phyloP scores from a whole-genome alignment of 345 rosid genomes.

The Eucalyptus lansdowneana region DNA sequence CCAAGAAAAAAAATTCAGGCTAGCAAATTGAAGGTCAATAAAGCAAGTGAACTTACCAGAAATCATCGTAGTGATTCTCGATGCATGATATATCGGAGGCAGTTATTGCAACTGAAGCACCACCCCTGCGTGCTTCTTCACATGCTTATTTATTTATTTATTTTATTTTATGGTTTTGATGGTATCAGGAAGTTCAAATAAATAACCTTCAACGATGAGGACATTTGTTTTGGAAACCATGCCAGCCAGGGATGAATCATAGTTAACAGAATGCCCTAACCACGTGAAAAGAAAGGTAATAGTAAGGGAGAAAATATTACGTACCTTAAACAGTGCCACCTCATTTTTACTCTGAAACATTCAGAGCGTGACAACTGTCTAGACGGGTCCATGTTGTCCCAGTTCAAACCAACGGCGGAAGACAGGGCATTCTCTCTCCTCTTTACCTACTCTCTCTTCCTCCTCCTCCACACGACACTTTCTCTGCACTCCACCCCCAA shows the following conservation, averaged over 20 bases:
- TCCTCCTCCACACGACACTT: too few species aligned
- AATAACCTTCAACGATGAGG: constrained; percentile 38
- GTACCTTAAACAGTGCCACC: accelerated
- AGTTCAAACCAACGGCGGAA: too few species aligned
- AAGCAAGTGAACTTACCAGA: constrained; percentile 42
- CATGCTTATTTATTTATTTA: too few species aligned
- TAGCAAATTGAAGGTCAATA: not conserved
- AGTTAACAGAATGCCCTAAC: constrained; percentile 70
- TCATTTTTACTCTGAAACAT: too few species aligned
- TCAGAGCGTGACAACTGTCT: accelerated
- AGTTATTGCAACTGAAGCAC: constrained; percentile 79
- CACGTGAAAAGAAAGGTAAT: not conserved
- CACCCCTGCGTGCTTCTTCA: constrained; percentile 66
- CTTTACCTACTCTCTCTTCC: too few species aligned
- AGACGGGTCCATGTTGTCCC: accelerated
- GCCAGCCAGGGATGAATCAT: constrained; percentile 64
- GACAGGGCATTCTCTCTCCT: too few species aligned
- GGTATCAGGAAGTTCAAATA: constrained; percentile 87
- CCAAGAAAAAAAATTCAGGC: not conserved
- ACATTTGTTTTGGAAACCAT: constrained; percentile 51
- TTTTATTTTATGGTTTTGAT: too few species aligned
- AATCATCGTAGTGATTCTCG: constrained; percentile 83
- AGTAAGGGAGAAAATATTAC: not conserved
- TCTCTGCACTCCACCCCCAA: too few species aligned
- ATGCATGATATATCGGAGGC: constrained; percentile 93